Evolutionary conservation across 2,329 filamentous ascomycete genomes (phyloP).

Genomic region (Penicillium sp.): DNA sequence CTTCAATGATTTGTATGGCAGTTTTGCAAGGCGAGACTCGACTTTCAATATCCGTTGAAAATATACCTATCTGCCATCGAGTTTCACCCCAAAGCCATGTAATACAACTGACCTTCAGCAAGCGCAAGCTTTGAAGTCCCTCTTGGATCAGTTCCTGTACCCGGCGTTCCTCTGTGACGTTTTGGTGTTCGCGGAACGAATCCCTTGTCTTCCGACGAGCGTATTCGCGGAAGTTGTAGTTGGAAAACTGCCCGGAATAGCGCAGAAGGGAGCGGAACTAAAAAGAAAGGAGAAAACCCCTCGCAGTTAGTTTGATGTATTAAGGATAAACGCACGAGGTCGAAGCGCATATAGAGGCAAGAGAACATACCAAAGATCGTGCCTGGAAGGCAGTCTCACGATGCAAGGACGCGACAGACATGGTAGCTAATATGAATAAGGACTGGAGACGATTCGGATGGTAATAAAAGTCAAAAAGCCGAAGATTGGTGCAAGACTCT

Average conservation of each 20-base stretch:
- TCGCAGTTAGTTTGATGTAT: conserved; percentile 1
- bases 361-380: conserved; percentile 44
- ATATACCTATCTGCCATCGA: background rate
- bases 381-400: conserved; percentile 48
- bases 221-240: conserved; percentile 98
- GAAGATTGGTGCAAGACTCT: background rate
- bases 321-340: background rate
- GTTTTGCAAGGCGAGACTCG: background rate
- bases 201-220: conserved; percentile 86
- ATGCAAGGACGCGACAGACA: conserved; percentile 45
- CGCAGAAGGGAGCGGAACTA: conserved; percentile 92
- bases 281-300: background rate
- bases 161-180: conserved; percentile 68
- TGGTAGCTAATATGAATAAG: conserved; percentile 20
- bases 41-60: background rate
- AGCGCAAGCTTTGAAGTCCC: conserved; percentile 79
- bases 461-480: background rate
- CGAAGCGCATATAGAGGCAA: background rate
- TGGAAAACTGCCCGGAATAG: conserved; percentile 79
- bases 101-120: conserved; percentile 72
- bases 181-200: conserved; percentile 78
- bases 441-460: background rate
- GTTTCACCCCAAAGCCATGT: background rate
- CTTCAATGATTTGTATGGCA: background rate
- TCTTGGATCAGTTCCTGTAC: conserved; percentile 88